Evolutionary conservation across 352 stramenopile genomes (phyloP), one percentile per base, ranked within the genome.

Genomic region (Pythium aquatile): DNA sequence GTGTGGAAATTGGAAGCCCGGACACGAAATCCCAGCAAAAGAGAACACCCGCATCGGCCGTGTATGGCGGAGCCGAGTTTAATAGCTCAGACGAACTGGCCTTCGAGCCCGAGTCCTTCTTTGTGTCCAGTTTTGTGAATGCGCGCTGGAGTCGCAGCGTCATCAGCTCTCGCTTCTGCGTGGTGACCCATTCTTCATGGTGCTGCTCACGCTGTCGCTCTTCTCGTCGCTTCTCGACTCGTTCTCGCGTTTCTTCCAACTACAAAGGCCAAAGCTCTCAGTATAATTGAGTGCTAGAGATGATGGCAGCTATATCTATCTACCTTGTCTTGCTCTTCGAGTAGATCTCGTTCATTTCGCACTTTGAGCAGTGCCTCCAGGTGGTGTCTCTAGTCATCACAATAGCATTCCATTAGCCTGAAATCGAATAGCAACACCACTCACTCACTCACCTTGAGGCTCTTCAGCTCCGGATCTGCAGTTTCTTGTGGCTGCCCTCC

Each of bases 321-420:
- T 40, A 74, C 72, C 54, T 75, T 77, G 63, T 77, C 73, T 53
- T 80, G 66, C 48, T 80, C 73, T 59, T 80, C 70, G 8, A 80
- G 32, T 2, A 80, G 33, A 64, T 77, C 70, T 40, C 73, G 30
- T 33, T 80, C 66, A 32, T 80, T 73, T n/a, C 65, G 68, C 10
- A 80, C 53, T 42, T 64, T 73, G 8, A 72, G 56, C 52, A 80
- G 53, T 8, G 69, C 73, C 55, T 80, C 63, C 3, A 68, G 32
- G 58, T 80, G 73, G 33, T 72, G 58, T 35, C 60, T 54, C 67
- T 74, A 42, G 20, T 24, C 20, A 24, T 24, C 20, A 24, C 20
- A 24, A 24, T 24, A 24, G 20, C 20, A 24, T 24, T 24, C 20
- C 20, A 24, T 24, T 24, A 24, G 20, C 20, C 20, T 24, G 20